Evolutionary conservation across 768 basidiomycete genomes (phyloP).

Genomic region (Russula olivacea): DNA sequence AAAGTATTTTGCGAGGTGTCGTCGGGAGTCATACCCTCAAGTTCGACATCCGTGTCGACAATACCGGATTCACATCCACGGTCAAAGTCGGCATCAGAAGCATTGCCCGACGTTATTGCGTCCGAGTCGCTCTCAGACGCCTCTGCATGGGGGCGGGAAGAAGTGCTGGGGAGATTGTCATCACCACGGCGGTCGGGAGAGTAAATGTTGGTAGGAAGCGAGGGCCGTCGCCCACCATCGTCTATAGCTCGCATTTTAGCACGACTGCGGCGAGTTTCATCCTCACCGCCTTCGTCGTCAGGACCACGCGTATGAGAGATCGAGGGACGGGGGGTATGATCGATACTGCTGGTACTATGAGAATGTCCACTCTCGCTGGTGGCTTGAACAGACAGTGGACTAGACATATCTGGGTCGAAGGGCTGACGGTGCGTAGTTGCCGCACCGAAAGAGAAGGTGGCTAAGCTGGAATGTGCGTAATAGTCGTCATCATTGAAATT

Average conservation of each 20-base stretch:
- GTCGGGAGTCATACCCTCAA: conserved; percentile 14
- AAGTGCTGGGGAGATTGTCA: not conserved
- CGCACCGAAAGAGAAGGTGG: conserved; percentile 41
- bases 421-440: conserved; percentile 27
- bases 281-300: conserved; percentile 37
- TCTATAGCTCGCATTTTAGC: conserved; percentile 42
- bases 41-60: conserved; percentile 24
- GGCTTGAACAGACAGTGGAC: conserved; percentile 33
- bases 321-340: conserved; percentile 44
- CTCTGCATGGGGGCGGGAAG: conserved; percentile 6
- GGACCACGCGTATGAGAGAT: conserved; percentile 30
- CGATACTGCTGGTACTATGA: conserved; percentile 29
- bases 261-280: conserved; percentile 30
- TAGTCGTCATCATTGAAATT: conserved; percentile 24
- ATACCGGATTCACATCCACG: conserved; percentile 16
- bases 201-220: conserved; percentile 35
- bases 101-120: not conserved
- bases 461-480: conserved; percentile 36
- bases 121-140: conserved; percentile 17
- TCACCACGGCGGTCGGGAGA: conserved; percentile 13
- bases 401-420: conserved; percentile 32
- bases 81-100: conserved; percentile 18
- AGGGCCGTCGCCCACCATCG: conserved; percentile 38
- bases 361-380: conserved; percentile 21
- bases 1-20: conserved; percentile 10